phyloP scores from a whole-genome alignment of 495 filamentous ascomycete species.

The Venustampulla echinocandica region DNA sequence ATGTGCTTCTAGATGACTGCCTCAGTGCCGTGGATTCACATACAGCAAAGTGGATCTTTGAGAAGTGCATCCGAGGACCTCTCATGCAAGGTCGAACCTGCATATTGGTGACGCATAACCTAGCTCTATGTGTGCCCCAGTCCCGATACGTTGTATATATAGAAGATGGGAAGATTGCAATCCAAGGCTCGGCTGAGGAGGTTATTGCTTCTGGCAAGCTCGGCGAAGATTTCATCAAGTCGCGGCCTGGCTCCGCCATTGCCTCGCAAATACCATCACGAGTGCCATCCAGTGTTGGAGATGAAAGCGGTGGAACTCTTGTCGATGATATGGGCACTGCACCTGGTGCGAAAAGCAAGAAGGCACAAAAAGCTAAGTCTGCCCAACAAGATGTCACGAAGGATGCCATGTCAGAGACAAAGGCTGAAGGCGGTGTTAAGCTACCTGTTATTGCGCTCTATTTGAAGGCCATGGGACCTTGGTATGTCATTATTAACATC shows the following conservation, averaged over 20 bases:
- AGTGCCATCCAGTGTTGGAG: slow-evolving; percentile 58
- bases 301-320: slow-evolving; percentile 39
- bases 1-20: slow-evolving; percentile 90
- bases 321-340: slow-evolving; percentile 34
- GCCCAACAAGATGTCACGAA: slow-evolving; percentile 34
- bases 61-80: slow-evolving; percentile 79
- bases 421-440: slow-evolving; percentile 77
- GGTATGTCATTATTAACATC: slow-evolving; percentile 32
- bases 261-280: slow-evolving; percentile 64
- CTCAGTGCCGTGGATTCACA: slow-evolving; percentile 98
- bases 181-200: slow-evolving; percentile 67
- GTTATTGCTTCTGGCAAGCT: slow-evolving; percentile 77
- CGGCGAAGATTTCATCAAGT: slow-evolving; percentile 70
- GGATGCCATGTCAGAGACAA: slow-evolving; percentile 56
- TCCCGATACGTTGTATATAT: slow-evolving; percentile 75
- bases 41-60: slow-evolving; percentile 97
- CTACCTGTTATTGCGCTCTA: slow-evolving; percentile 78
- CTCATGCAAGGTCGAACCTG: slow-evolving; percentile 86
- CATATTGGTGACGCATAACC: slow-evolving; percentile 95
- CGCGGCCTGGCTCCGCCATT: slow-evolving; percentile 18
- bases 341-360: slow-evolving; percentile 30
- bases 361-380: slow-evolving; percentile 39
- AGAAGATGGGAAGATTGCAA: slow-evolving; percentile 72
- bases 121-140: slow-evolving; percentile 69
- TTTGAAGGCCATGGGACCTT: slow-evolving; percentile 78